A percentile compares a stretch with the other conserved stretches of the same genome.
These are phyloP conservation scores for Misopates orontium DNA, from an alignment of 257 asterid genomes.

Conservation along the genomic window DNA sequence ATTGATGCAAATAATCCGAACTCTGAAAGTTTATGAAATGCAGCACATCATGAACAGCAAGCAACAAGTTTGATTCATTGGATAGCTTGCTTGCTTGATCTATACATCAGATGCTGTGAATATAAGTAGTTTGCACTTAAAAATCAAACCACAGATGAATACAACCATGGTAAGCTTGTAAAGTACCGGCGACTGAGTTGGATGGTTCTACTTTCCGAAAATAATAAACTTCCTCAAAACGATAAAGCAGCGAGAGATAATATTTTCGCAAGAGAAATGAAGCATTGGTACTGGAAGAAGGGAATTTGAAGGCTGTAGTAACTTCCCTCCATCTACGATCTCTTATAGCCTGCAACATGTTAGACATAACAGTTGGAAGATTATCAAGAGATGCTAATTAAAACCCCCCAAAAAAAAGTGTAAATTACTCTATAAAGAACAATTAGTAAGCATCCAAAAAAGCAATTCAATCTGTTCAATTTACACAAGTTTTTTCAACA, in stretches of 20 bases:
- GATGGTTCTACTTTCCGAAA: slow-evolving; percentile 69
- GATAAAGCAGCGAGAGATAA: slow-evolving; percentile 80
- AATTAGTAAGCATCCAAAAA: background rate
- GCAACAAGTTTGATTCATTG: slow-evolving; percentile 38
- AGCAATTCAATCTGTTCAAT: no score
- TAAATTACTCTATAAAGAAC: slow-evolving; percentile 5
- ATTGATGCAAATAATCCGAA: no score
- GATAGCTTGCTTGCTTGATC: slow-evolving; percentile 40
- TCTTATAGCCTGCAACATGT: slow-evolving; percentile 58
- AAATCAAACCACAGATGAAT: background rate
- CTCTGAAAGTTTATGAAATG: slow-evolving; percentile 4
- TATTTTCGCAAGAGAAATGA: slow-evolving; percentile 79
- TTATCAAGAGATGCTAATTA: background rate
- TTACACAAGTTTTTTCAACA: no score
- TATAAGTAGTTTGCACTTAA: slow-evolving; percentile 23
- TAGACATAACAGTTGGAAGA: slow-evolving; percentile 15
- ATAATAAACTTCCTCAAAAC: slow-evolving; percentile 94
- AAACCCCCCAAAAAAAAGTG: background rate
- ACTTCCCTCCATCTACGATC: slow-evolving; percentile 96
- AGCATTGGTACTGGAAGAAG: slow-evolving; percentile 77
- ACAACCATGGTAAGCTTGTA: slow-evolving; percentile 18
- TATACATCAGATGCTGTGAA: slow-evolving; percentile 27
- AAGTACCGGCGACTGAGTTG: slow-evolving; percentile 43
- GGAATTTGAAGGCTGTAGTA: slow-evolving; percentile 72
- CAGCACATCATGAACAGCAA: slow-evolving; percentile 42